phyloP scores from a whole-genome alignment of 2,329 filamentous ascomycete genomes.

The Hymenoscyphus fraxineus region DNA sequence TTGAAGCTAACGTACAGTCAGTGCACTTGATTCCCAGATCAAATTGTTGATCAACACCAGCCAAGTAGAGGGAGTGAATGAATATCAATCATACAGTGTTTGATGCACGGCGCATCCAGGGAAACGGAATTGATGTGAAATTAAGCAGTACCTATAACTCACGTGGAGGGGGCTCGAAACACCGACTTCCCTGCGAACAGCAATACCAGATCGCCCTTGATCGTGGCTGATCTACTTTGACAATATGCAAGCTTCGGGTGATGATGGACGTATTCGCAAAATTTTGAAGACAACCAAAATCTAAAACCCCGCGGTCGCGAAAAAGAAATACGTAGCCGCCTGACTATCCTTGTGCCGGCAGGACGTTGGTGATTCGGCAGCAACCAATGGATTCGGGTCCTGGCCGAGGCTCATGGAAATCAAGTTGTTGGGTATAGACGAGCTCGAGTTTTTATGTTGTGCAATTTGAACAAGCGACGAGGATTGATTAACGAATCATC shows the following conservation, averaged over 20 bases:
- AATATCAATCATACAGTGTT: slow-evolving; percentile 13
- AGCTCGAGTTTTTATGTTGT: not conserved
- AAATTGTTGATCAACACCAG: slow-evolving; percentile 15
- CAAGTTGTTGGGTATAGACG: not conserved
- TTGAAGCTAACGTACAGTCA: slow-evolving; percentile 25
- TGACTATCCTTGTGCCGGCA: slow-evolving; percentile 26
- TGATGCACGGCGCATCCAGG: slow-evolving; percentile 10
- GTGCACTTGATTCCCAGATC: slow-evolving; percentile 22
- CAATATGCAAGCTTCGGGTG: slow-evolving; percentile 18
- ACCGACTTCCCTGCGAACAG: slow-evolving; percentile 7
- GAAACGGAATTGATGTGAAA: not conserved
- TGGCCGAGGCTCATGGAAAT: slow-evolving; percentile 4
- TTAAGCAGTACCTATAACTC: slow-evolving; percentile 10
- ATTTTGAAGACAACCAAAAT: slow-evolving; percentile 2
- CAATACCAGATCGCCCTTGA: slow-evolving; percentile 4
- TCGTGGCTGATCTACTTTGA: slow-evolving; percentile 14
- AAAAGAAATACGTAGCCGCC: slow-evolving; percentile 21
- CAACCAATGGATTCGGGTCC: slow-evolving; percentile 17
- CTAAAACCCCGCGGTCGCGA: slow-evolving; percentile 15
- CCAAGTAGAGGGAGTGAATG: slow-evolving; percentile 7
- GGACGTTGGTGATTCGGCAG: slow-evolving; percentile 21
- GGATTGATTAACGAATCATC: slow-evolving; percentile 1
- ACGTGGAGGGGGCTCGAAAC: slow-evolving; percentile 12
- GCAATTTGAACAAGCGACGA: slow-evolving; percentile 11
- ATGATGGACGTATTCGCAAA: not conserved